Evolutionary conservation across 768 basidiomycete species (phyloP).

Genomic region (Tylopilus rubrobrunneus): DNA sequence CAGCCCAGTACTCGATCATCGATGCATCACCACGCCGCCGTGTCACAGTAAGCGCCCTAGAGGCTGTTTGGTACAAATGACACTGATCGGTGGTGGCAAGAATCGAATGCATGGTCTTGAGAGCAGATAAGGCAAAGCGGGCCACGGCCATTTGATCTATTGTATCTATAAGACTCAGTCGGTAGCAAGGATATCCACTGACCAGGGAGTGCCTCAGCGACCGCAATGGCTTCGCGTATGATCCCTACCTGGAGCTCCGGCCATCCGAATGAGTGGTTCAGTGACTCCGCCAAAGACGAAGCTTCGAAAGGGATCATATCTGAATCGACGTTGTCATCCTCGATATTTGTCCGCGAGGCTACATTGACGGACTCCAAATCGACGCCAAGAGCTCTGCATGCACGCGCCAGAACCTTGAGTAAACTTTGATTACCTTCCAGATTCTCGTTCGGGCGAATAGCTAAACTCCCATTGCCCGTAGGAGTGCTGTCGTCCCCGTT

Average conservation of each 20-base stretch:
- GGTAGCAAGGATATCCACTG: conserved; percentile 18
- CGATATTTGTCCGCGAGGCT: conserved; percentile 28
- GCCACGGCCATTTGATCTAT: conserved; percentile 83
- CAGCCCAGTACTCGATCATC: conserved; percentile 83
- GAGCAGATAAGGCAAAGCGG: conserved; percentile 83
- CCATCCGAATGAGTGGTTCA: conserved; percentile 76
- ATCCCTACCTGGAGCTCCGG: conserved; percentile 91
- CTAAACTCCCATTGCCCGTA: conserved; percentile 53
- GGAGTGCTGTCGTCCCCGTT: conserved; percentile 22
- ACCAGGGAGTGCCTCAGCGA: conserved; percentile 92
- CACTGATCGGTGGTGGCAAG: conserved; percentile 76
- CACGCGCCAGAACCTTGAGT: conserved; percentile 66
- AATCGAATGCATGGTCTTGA: conserved; percentile 67
- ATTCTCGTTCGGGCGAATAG: conserved; percentile 69
- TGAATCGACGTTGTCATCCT: conserved; percentile 15
- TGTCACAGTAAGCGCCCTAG: conserved; percentile 68
- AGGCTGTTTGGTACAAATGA: conserved; percentile 69
- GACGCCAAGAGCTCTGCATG: conserved; percentile 79
- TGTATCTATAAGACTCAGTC: conserved; percentile 4
- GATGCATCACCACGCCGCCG: conserved; percentile 72
- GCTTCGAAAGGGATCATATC: conserved; percentile 30
- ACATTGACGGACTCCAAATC: conserved; percentile 69
- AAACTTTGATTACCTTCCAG: conserved; percentile 79
- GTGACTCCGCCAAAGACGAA: conserved; percentile 34
- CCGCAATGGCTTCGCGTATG: conserved; percentile 86